phyloP scores from a whole-genome alignment of 2,329 filamentous ascomycete species.

The Xylariales sp. region DNA sequence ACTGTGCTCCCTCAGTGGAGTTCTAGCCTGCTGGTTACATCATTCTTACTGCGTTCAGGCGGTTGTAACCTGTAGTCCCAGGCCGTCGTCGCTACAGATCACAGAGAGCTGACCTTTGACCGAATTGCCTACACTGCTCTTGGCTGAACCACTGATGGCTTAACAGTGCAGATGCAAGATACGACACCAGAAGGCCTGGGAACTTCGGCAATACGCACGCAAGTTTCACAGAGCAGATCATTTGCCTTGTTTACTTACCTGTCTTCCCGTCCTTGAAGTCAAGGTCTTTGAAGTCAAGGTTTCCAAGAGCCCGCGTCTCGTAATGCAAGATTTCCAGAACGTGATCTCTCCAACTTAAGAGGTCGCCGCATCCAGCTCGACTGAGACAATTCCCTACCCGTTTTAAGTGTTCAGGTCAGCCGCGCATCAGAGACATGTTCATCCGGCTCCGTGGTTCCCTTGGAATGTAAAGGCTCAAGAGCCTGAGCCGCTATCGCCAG shows the following conservation, averaged over 20 bases:
- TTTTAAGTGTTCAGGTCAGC: not conserved
- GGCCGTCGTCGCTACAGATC: not conserved
- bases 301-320: too few relatives aligned
- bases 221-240: not conserved
- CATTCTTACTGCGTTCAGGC: constrained; percentile 3
- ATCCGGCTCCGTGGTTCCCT: too few relatives aligned
- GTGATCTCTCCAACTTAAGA: too few relatives aligned
- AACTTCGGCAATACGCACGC: not conserved
- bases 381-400: not conserved
- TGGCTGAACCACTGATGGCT: not conserved
- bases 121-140: not conserved
- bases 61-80: constrained; percentile 9
- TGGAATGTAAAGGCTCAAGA: too few relatives aligned
- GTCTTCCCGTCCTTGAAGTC: not conserved
- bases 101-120: constrained; percentile 1
- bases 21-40: constrained; percentile 9
- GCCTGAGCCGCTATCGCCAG: too few relatives aligned
- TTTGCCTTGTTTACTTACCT: not conserved
- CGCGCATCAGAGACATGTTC: not conserved
- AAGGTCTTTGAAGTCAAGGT: too few relatives aligned
- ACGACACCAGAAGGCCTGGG: not conserved
- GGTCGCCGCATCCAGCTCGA: too few relatives aligned
- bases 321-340: too few relatives aligned
- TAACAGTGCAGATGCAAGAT: not conserved
- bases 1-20: not conserved